Percentiles rank a stretch among this genome's conserved stretches.
Evolutionary conservation across 2,329 filamentous ascomycete genomes (phyloP).

Genomic region (Calcarisporium arbuscula): DNA sequence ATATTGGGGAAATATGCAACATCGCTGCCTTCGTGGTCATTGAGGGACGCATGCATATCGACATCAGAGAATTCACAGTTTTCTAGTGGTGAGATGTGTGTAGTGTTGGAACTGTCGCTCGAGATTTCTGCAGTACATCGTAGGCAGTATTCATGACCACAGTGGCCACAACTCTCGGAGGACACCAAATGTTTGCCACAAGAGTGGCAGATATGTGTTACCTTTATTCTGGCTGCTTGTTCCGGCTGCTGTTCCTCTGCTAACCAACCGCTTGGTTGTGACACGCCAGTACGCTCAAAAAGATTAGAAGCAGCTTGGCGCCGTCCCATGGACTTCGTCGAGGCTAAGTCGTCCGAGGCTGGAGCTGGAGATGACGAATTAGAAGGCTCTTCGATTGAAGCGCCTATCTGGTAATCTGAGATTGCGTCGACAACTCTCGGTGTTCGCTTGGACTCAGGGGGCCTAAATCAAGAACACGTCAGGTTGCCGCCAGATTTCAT

Average conservation of each 20-base stretch:
- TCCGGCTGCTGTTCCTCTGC: slow-evolving; percentile 27
- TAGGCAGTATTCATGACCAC: slow-evolving; percentile 44
- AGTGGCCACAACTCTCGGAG: slow-evolving; percentile 36
- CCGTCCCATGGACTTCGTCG: slow-evolving; percentile 26
- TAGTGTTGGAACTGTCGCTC: too few species aligned
- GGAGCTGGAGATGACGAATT: slow-evolving; percentile 5
- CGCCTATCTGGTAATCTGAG: too few species aligned
- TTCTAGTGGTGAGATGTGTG: too few species aligned
- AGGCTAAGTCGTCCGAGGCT: slow-evolving; percentile 15
- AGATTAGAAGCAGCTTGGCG: slow-evolving; percentile 39
- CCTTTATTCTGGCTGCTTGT: slow-evolving; percentile 15
- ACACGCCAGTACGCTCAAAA: slow-evolving; percentile 40
- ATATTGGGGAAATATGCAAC: too few species aligned
- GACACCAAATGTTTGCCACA: slow-evolving; percentile 37
- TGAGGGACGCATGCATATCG: too few species aligned
- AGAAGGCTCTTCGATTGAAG: too few species aligned
- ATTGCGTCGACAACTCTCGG: too few species aligned
- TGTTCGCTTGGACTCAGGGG: too few species aligned
- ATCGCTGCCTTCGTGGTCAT: too few species aligned
- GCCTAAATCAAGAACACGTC: too few species aligned
- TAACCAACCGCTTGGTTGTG: slow-evolving; percentile 39
- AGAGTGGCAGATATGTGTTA: slow-evolving; percentile 40
- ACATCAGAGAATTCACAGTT: too few species aligned
- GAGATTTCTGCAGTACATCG: slow-evolving; percentile 38
- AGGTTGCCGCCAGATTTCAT: too few species aligned